Evolutionary conservation across 2,329 filamentous ascomycete species (phyloP).

Genomic region (Zymoseptoria pseudotritici): DNA sequence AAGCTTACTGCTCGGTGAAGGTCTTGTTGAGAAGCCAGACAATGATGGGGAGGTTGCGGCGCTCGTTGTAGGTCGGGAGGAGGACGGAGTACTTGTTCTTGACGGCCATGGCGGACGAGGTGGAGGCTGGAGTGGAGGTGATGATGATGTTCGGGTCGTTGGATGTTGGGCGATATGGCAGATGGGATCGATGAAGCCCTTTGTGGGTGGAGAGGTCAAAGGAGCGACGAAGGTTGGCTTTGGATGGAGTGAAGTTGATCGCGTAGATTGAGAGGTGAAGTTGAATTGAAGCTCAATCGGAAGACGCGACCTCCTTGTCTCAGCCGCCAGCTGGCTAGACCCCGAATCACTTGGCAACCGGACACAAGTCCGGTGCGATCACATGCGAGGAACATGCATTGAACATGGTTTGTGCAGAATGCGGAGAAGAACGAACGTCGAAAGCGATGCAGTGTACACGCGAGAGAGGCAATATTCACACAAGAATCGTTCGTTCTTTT

Average conservation of each 20-base stretch:
- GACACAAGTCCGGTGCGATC: no score
- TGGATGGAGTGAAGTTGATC: background rate
- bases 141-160: background rate
- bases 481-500: background rate
- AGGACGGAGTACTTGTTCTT: slow-evolving; percentile 96
- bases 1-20: slow-evolving; percentile 73
- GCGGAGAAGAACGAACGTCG: no score
- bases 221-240: background rate
- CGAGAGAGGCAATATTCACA: background rate
- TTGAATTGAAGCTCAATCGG: background rate
- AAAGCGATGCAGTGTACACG: no score
- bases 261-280: background rate
- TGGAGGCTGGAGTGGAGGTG: background rate
- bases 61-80: slow-evolving; percentile 97
- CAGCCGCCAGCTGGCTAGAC: background rate
- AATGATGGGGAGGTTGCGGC: slow-evolving; percentile 92
- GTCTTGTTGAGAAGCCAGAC: slow-evolving; percentile 88
- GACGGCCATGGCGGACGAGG: slow-evolving; percentile 29
- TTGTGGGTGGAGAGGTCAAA: background rate
- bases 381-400: no score
- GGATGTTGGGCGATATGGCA: background rate
- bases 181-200: background rate
- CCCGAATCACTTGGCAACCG: background rate
- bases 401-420: no score
- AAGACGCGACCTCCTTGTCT: background rate